phyloP scores from a whole-genome alignment of 176 grass and related monocot species.

The Musa schizocarpa region DNA sequence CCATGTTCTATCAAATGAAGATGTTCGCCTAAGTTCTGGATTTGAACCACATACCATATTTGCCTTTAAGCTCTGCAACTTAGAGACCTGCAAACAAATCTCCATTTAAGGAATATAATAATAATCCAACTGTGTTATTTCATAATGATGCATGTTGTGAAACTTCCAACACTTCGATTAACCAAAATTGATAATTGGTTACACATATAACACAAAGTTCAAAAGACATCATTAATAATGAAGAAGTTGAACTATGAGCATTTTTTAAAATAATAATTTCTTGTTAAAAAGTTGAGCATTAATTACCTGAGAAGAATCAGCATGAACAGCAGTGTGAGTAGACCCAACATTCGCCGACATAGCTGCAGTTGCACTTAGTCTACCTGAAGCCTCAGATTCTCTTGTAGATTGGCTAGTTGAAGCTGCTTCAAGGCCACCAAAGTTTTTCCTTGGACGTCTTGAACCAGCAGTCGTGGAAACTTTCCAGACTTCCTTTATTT shows the following conservation, averaged over 20 bases:
- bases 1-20: constrained; percentile 70
- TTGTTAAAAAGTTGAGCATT: not conserved
- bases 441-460: constrained; percentile 68
- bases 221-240: not conserved
- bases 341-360: constrained; percentile 36
- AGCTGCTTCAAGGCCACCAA: constrained; percentile 56
- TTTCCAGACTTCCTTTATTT: constrained; percentile 78
- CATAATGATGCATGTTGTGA: not conserved
- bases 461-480: constrained; percentile 89
- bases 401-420: constrained; percentile 63
- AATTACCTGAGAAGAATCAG: constrained; percentile 60
- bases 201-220: not conserved
- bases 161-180: not conserved
- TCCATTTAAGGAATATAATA: constrained; percentile 11
- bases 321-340: constrained; percentile 34
- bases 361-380: constrained; percentile 38
- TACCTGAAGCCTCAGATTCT: constrained; percentile 57
- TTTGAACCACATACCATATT: constrained; percentile 94
- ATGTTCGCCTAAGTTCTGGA: constrained; percentile 63
- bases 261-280: not conserved
- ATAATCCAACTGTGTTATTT: not conserved
- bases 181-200: not conserved
- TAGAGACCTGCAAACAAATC: constrained; percentile 58
- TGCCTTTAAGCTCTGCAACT: constrained; percentile 87
- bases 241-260: not conserved